Evolutionary conservation across 345 rosid species (phyloP), one percentile per base, ranked within the genome.

Genomic region (Eucalyptus virginea): DNA sequence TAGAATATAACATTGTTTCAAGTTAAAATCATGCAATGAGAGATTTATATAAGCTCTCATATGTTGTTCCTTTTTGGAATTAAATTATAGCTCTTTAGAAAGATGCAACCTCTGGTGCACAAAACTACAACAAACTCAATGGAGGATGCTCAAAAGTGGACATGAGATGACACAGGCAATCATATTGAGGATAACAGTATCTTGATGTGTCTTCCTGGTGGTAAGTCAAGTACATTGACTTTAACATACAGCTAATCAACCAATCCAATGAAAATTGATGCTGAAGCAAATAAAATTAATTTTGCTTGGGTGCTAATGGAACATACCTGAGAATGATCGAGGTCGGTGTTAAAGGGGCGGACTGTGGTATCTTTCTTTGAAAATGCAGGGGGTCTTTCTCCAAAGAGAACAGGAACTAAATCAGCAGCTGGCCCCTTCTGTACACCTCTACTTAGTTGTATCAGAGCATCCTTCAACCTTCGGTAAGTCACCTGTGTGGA

Each of bases 401-500:
- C 99, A 88, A 96, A 98, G 89, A 98, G 91, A 19, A 97, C 98
- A 89, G 99, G 99, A 49, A 97, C 92, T 86, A 97, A 92, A 89
- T 96, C 97, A 50, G 96, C 91, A 91, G 99, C 99, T 87, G 99
- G 98, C 80, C 99, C 99, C 93, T 89, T 95, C 18, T 93, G 91
- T 88, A 97, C 95, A 47, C 97, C 99, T 94, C 96, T 98, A 87
- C 99, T 97, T 89, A 98, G 81, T 89, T 95, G 96, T 86, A 97
- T 93, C 90, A 98, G 93, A 28, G 98, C 94, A 91, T 96, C 98
- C 93, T 97, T 98, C 99, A 98, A 97, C 91, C 99, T 96, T 23
- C 96, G 95, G 89, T 95, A 97, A 23, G 99, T 97, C 54, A 98
- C 96, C 98, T 96, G 93, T 91, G 89, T 48, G 52, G 67, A 87